Conservation (phyloP, 768 basidiomycete genomes). For the Sporobolomyces roseus region DNA sequence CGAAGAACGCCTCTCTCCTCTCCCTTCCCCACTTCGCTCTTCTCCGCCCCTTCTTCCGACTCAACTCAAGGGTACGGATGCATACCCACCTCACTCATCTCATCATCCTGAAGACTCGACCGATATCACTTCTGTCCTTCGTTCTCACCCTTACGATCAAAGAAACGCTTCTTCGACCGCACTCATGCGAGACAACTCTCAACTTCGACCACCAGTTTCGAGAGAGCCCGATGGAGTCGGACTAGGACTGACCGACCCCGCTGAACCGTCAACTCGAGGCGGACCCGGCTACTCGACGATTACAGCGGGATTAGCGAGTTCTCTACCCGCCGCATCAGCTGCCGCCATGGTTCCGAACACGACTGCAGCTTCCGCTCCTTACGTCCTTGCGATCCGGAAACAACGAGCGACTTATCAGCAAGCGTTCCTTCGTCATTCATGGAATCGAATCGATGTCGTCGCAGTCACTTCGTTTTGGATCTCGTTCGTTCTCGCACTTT, state of each 20-base stretch:
- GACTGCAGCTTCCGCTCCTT: conserved; percentile 45
- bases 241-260: conserved; percentile 9
- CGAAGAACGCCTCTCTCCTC: conserved; percentile 40
- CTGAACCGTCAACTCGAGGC: too few species aligned
- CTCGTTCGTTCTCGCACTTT: conserved; percentile 65
- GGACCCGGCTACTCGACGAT: conserved; percentile 12
- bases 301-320: neutral
- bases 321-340: conserved; percentile 4
- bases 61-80: conserved; percentile 11
- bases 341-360: conserved; percentile 1
- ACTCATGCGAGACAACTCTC: conserved; percentile 58
- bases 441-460: conserved; percentile 83
- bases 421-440: conserved; percentile 86
- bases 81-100: conserved; percentile 45
- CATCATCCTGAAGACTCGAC: conserved; percentile 51
- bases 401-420: conserved; percentile 51
- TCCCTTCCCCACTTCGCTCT: conserved; percentile 5
- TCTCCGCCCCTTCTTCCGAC: neutral
- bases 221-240: conserved; percentile 12
- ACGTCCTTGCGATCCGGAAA: conserved; percentile 50
- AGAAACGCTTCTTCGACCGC: conserved; percentile 54
- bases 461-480: conserved; percentile 86
- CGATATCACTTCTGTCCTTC: neutral
- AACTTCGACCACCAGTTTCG: conserved; percentile 51
- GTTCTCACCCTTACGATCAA: neutral